A percentile compares a stretch with the other conserved stretches of the same genome.
Evolutionary conservation across 2,329 filamentous ascomycete species (phyloP).

Genomic region (Paraphaeosphaeria minitans): DNA sequence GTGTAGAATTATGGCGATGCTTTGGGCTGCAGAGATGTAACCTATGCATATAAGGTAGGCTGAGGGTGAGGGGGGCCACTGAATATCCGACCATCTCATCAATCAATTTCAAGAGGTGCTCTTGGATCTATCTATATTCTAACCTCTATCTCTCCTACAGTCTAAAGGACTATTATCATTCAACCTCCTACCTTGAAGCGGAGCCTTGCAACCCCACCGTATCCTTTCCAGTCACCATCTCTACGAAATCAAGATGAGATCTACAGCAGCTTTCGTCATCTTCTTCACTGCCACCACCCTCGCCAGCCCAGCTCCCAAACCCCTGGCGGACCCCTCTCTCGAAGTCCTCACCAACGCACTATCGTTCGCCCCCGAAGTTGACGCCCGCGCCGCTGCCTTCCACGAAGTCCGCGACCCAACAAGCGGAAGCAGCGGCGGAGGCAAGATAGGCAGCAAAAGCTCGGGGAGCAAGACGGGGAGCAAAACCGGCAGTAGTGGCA

Average conservation of each 20-base stretch:
- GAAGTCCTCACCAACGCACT: slow-evolving; percentile 9
- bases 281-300: slow-evolving; percentile 33
- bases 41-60: neutral
- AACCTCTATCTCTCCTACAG: too few relatives aligned
- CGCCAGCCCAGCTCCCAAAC: slow-evolving; percentile 33
- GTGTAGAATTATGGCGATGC: neutral
- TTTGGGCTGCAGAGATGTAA: neutral
- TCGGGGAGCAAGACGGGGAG: neutral
- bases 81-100: neutral
- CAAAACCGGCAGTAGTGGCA: slow-evolving; percentile 7
- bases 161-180: neutral
- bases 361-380: slow-evolving; percentile 17
- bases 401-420: slow-evolving; percentile 29
- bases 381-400: slow-evolving; percentile 17
- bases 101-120: neutral
- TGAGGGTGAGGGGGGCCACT: neutral
- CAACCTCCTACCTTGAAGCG: too few relatives aligned
- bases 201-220: neutral
- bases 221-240: neutral
- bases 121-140: too few relatives aligned
- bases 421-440: too few relatives aligned
- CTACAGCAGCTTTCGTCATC: slow-evolving; percentile 27
- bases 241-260: slow-evolving; percentile 28
- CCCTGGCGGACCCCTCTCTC: slow-evolving; percentile 19
- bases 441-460: too few relatives aligned